These are phyloP conservation scores for Candida gigantensis DNA, from an alignment of 1,139 yeast genomes.

Conservation along the genomic window DNA sequence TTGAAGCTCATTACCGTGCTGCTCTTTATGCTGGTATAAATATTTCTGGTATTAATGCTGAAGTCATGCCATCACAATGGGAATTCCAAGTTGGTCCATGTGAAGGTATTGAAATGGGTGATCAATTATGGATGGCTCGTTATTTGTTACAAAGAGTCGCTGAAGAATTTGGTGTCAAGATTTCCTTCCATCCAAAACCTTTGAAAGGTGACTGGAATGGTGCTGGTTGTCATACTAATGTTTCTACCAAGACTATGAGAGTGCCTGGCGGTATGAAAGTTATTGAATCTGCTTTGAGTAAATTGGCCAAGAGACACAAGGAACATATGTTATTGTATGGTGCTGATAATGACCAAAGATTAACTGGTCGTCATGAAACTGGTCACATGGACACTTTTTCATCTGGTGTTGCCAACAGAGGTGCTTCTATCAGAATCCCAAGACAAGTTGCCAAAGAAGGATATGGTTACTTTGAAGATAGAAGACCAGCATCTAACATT, in stretches of 20 bases:
- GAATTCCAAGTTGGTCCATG: constrained; percentile 99
- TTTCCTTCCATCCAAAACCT: constrained; percentile 99
- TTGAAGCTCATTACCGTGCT: constrained; percentile 99
- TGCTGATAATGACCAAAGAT: constrained; percentile 89
- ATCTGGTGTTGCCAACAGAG: constrained; percentile 99
- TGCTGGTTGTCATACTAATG: constrained; percentile 99
- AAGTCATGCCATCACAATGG: constrained; percentile 99
- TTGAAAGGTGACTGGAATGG: constrained; percentile 99
- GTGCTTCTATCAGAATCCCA: constrained; percentile 98
- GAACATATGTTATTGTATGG: constrained; percentile 97
- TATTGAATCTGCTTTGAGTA: constrained; percentile 90
- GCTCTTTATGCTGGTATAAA: constrained; percentile 88
- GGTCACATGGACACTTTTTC: constrained; percentile 90
- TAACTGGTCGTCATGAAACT: constrained; percentile 98
- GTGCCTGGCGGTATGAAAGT: constrained; percentile 92
- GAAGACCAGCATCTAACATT: constrained; percentile 99
- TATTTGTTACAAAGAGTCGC: constrained; percentile 92
- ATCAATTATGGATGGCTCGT: constrained; percentile 94
- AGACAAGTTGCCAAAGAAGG: constrained; percentile 98
- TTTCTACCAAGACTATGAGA: constrained; percentile 91
- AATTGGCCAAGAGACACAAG: constrained; percentile 92
- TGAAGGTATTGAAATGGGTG: constrained; percentile 94
- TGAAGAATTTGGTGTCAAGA: constrained; percentile 98
- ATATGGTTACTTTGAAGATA: constrained; percentile 97
- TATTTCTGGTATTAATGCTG: constrained; percentile 97